phyloP scores from a whole-genome alignment of 164 flowering plant species.

The Aristolochia contorta region DNA sequence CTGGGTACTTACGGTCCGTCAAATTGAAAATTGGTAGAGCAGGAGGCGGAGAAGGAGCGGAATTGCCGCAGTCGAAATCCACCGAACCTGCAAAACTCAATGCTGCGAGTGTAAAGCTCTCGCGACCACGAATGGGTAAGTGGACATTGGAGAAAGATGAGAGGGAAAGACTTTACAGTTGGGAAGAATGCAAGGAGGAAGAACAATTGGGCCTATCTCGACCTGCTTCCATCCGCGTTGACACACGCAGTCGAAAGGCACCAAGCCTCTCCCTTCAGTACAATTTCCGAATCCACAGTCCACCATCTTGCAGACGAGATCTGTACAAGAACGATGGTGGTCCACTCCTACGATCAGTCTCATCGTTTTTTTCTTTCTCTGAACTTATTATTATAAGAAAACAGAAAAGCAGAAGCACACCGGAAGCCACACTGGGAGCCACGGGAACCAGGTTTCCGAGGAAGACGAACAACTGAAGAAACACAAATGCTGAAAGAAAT shows the following conservation, averaged over 20 bases:
- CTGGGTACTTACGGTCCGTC: not conserved
- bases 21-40: not conserved
- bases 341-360: too few relatives aligned
- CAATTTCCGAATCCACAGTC: constrained; percentile 1
- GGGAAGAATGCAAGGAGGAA: constrained; percentile 2
- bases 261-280: not conserved
- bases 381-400: too few relatives aligned
- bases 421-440: not conserved
- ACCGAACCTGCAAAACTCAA: not conserved
- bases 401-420: not conserved
- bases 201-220: not conserved
- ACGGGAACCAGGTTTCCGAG: not conserved
- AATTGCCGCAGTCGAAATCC: not conserved
- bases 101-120: not conserved
- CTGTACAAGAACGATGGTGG: not conserved
- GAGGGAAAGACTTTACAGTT: not conserved
- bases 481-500: not conserved
- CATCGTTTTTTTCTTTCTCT: too few relatives aligned
- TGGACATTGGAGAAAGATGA: not conserved
- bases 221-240: not conserved
- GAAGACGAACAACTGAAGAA: not conserved
- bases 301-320: not conserved
- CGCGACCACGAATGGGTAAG: not conserved
- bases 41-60: not conserved
- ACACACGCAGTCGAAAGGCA: not conserved